Base-by-base conservation (phyloP, 768 basidiomycete genomes). In the Tulasnella sp. region DNA sequence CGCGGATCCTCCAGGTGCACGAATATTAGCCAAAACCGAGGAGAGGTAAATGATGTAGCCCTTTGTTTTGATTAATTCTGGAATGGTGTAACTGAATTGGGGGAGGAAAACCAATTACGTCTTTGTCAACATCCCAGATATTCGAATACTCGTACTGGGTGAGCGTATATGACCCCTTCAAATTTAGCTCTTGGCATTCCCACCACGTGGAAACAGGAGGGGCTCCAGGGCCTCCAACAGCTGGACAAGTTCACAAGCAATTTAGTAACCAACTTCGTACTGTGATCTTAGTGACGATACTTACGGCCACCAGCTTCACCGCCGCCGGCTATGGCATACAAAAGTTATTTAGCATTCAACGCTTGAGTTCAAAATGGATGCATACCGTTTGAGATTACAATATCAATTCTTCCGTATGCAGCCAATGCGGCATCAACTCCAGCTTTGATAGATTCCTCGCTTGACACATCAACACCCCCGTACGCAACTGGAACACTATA, bases 391-490 rank as follows among this genome's bases (percentile, higher is more conserved):
- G 58, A 58, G 10, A 66, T 25, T 19, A 61, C 53, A 25, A 64
- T 56, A 44, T 67, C 65, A 2, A 66, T 57, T 10, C 48, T 45
- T 5, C 62, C 65, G 35, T 63, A 67, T 0, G 48, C 56, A 8
- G 50, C 49, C 8, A 59, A 43, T 6, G 61, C 59, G 3, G 41
- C 53, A 5, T 52, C 45, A 10, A 65, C 60, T 1, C 59, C 64
- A 12, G 54, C 58, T 9, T 56, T 58, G 13, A 64, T 58, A 8
- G 53, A 43, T 24, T 56, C 52, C 7, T 47, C 47, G 31, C 60
- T 52, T 2, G 55, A 54, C 22, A 63, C 61, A 48, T 68, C 64
- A 7, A 59, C 58, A 10, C 53, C 40, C 19, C 62, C 37, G 12
- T 58, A 48, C 5, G 60, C 43, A 24, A 54, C 56, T 22, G 58